Base-by-base conservation (phyloP, 768 basidiomycete species). In the Saitozyma sp. region DNA sequence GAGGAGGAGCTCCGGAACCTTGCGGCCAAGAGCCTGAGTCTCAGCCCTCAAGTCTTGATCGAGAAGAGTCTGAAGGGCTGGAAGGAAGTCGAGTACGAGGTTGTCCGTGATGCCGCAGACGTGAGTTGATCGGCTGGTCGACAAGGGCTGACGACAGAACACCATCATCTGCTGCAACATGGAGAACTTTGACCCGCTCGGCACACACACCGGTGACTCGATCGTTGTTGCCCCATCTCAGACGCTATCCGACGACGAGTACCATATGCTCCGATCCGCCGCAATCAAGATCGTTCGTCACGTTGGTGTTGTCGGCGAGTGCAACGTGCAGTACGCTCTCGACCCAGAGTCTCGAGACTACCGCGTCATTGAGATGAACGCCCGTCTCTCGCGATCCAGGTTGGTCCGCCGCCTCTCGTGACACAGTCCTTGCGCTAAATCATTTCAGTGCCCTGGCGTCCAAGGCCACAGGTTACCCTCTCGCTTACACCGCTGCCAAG, bases 11-110 rank as follows among this genome's bases (percentile, higher is more conserved):
- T 99, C 59, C 89, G 92, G 61, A 94, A 99, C 80, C 84, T 99
- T 20, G 86, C 92, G 49, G 94, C 96, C 20, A 95, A 91, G 80
- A 86, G 88, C 76, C 85, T 99, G 57, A 88, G 87, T 75, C 84
- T 98, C 38, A 90, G 88, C 68, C 95, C 96, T 52, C 96, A 98
- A 79, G 91, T 98, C 50, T 85, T 99, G 60, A 93, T 99, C 66
- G 96, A 98, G 82, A 89, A 93, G 54, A 91, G 89, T 70, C 90
- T 99, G 89, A 98, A 98, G 81, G 96, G 96, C 39, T 99, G 96
- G 96, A 99, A 99, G 79, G 96, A 99, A 82, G 85, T 98, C 66
- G 96, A 99, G 81, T 99, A 98, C 71, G 96, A 99, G 79, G 96
- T 99, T 65, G 96, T 98, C 74, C 89, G 96, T 58, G 96, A 99